Evolutionary conservation across 2,329 filamentous ascomycete genomes (phyloP), one percentile per base, ranked within the genome.

Genomic region (Alternaria gansuensis): DNA sequence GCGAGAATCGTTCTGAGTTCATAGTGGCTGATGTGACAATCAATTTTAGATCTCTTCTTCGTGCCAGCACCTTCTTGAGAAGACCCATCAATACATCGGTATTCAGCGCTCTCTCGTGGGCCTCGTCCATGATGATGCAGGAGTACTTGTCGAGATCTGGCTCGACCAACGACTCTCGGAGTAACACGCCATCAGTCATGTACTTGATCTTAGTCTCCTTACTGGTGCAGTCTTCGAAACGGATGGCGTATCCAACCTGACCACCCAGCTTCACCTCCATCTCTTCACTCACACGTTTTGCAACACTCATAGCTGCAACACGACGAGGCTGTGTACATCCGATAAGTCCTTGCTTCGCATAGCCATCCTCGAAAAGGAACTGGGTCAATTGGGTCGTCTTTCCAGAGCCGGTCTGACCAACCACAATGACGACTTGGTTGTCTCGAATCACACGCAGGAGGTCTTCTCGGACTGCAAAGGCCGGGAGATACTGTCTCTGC

Each of bases 71-170:
- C 79, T 99, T 99, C 78, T 98, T 99, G 81, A 99, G 94, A 28
- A 99, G 81, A 0, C 95, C 95, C 91, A 99, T 97, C 13, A 99
- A 81, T 17, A 99, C 94, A 77, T 99, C 95, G 0, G 95, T 99
- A 73, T 99, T 98, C 49, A 99, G 81, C 1, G 95, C 94, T 76
- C 95, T 87, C 78, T 99, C 95, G 84, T 99, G 95, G 4, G 95
- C 96, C 81, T 99, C 95, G 75, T 99, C 95, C 95, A 99, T 99
- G 78, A 99, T 99, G 70, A 99, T 93, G 75, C 93, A 97, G 13
- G 94, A 97, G 76, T 99, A 99, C 65, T 92, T 91, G 77, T 98
- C 95, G 44, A 99, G 83, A 75, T 99, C 94, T 6, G 90, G 87
- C 77, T 98, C 94, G 59, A 93, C 93, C 10, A 99, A 83, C 5